Evolutionary conservation across 1,284 basidiomycete species (phyloP), one percentile per base, ranked within the genome.

Genomic region (Crocinoboletus sp.): DNA sequence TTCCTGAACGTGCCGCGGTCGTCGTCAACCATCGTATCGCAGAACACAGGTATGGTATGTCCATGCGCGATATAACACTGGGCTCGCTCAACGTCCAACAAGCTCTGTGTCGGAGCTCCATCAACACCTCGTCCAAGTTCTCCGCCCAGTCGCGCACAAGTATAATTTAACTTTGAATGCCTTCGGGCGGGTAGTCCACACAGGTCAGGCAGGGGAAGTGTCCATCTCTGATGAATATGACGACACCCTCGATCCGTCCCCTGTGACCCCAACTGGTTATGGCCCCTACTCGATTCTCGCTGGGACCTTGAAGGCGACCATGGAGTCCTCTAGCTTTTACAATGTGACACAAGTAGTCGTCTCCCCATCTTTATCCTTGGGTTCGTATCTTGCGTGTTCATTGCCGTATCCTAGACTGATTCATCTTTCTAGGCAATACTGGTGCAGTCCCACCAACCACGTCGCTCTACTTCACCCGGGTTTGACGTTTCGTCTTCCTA

Each of bases 191-290:
- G 49, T 69, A 28, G 51, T 47, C 27, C 50, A 67, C 15, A 59
- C 61, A 15, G 66, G 71, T 36, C 29, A 30, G n/a, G 46, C 46
- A 22, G 53, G 55, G 9, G 39, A 52, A 23, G 58, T 65, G n/a
- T 54, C 36, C 7, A 23, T 68, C 17, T 51, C 56, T 16, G 58
- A 74, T 43, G 69, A 73, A 2, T 73, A 65, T 45, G 64, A 63
- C 6, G 63, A 64, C 2, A 68, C 67, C n/a, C 64, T 78, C 9
- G 73, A 80, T 42, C 77, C 80, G 6, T 74, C 80, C 4, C 78
- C 80, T 0, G 61, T 73, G 6, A 74, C 79, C 1, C 75, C 79
- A 3, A 67, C 64, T 3, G 58, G 29, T 20, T 5, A 67, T n/a
- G 63, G 61, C 8, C 67, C 72, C 6, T 83, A 71, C 59, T 56